Base-by-base conservation (phyloP, 1,139 yeast species). In the Taiozyma sp. region DNA sequence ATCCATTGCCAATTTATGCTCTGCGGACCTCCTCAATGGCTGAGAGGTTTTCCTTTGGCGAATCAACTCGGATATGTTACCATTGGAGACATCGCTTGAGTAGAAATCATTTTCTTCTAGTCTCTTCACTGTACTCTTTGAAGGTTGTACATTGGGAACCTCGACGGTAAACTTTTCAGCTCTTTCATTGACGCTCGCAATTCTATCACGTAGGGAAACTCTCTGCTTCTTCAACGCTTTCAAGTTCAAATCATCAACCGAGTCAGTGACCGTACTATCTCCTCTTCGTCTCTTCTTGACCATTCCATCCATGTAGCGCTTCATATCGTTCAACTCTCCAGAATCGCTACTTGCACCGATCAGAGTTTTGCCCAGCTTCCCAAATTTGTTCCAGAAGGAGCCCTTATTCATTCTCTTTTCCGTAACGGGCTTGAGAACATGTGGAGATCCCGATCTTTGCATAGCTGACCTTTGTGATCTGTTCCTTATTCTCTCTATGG, bases 241-340 rank as follows among this genome's bases (percentile, higher is more conserved):
- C 24, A 34, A 38, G 32, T 44, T 30, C 29, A 44, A n/a, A 13
- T 48, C 36, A 49, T 47, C 51, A 49, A 48, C 16, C 47, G 44
- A 13, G 13, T 45, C 29, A 8, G 23, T 47, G 12, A 13, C 10
- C 12, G 24, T 28, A 22, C 29, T 36, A 29, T 36, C 38, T 19
- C 44, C 46, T 30, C 51, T 43, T 13, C 53, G 47, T 48, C 54
- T 47, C 24, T 48, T 48, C 13, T 48, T 40, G 6, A 61, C 54
- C 62, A 60, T 58, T 0, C 57, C 60, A 42, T 58, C 48, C 57
- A 58, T 56, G 43, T 60, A 59, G n/a, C 28, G 47, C 49, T 57
- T 60, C 63, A 61, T 60, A 4, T 47, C 48, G 1, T 49, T 47
- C 30, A 61, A 44, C 47, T 60, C 63, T 5, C 43, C 23, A 32